Evolutionary conservation across 495 filamentous ascomycete species (phyloP).

Genomic region (Xylaria grammica): DNA sequence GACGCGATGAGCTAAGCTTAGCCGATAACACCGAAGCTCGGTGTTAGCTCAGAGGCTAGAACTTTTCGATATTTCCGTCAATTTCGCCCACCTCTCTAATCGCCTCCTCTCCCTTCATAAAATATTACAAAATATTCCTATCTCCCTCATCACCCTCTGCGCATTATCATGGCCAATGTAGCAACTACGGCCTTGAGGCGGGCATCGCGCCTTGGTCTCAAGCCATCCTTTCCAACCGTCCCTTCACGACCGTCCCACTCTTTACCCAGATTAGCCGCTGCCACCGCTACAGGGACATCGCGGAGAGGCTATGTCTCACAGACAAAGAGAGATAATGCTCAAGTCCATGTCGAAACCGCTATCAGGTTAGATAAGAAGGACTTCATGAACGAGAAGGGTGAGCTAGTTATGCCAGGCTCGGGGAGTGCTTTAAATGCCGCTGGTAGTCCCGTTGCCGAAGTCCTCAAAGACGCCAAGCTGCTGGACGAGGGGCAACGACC

Average conservation of each 20-base stretch:
- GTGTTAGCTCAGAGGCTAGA: slow-evolving; percentile 1
- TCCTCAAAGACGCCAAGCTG: slow-evolving; percentile 88
- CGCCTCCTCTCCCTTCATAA: slow-evolving; percentile 23
- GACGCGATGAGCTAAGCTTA: neutral
- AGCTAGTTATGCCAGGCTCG: slow-evolving; percentile 65
- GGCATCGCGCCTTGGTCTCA: slow-evolving; percentile 72
- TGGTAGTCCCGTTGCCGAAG: slow-evolving; percentile 81
- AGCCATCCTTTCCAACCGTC: slow-evolving; percentile 54
- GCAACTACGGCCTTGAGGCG: slow-evolving; percentile 76
- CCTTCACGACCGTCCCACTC: slow-evolving; percentile 50
- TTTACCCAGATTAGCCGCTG: slow-evolving; percentile 50
- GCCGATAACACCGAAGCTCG: slow-evolving; percentile 20
- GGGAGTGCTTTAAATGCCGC: slow-evolving; percentile 53
- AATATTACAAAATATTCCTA: slow-evolving; percentile 14
- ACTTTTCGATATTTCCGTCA: slow-evolving; percentile 15
- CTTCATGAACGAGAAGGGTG: slow-evolving; percentile 74
- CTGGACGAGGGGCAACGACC: slow-evolving; percentile 94
- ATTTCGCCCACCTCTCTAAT: slow-evolving; percentile 9
- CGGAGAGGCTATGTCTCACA: slow-evolving; percentile 81
- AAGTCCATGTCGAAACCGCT: slow-evolving; percentile 80
- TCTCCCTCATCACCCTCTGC: slow-evolving; percentile 27
- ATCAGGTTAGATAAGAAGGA: slow-evolving; percentile 83
- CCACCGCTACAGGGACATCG: slow-evolving; percentile 31
- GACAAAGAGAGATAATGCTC: slow-evolving; percentile 76
- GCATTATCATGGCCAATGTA: slow-evolving; percentile 69